Evolutionary conservation across 352 stramenopile species (phyloP).

Genomic region (Phytophthora tentaculata): DNA sequence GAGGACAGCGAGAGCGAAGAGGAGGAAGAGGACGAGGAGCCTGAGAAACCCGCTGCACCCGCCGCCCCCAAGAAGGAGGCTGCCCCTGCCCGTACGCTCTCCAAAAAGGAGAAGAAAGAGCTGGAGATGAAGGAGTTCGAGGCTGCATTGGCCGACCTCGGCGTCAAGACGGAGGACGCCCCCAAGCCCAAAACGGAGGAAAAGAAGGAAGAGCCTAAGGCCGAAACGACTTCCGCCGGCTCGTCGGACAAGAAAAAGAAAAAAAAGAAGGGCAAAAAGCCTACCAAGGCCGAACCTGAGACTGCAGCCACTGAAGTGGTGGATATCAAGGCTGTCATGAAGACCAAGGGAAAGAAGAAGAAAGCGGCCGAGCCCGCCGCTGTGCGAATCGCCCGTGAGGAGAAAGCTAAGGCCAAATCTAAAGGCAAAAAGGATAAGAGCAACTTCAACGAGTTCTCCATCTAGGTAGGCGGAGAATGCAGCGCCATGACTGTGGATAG

Average conservation of each 20-base stretch:
- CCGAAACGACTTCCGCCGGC: slow-evolving; percentile 28
- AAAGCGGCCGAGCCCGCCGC: slow-evolving; percentile 61
- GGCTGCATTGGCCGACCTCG: slow-evolving; percentile 65
- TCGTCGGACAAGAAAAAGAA: slow-evolving; percentile 58
- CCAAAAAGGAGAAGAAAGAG: slow-evolving; percentile 87
- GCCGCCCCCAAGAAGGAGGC: slow-evolving; percentile 43
- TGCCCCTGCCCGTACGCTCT: slow-evolving; percentile 49
- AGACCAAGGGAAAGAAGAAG: slow-evolving; percentile 82
- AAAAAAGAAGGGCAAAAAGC: slow-evolving; percentile 73
- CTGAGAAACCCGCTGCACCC: slow-evolving; percentile 29
- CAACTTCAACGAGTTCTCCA: slow-evolving; percentile 85
- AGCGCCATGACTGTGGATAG: slow-evolving; percentile 3
- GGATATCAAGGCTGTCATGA: slow-evolving; percentile 80
- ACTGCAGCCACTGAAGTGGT: slow-evolving; percentile 44
- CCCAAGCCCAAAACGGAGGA: slow-evolving; percentile 18
- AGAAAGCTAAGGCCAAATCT: slow-evolving; percentile 69
- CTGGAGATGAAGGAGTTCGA: slow-evolving; percentile 81
- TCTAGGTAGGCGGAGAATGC: slow-evolving; percentile 40
- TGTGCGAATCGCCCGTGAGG: slow-evolving; percentile 73
- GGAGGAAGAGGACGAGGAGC: slow-evolving; percentile 61
- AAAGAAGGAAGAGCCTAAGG: slow-evolving; percentile 53
- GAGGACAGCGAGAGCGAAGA: slow-evolving; percentile 61
- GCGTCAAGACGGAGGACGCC: slow-evolving; percentile 45
- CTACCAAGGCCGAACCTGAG: slow-evolving; percentile 27
- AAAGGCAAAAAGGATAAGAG: slow-evolving; percentile 87